Evolutionary conservation across 192 early-diverging fungal genomes (phyloP), one percentile per base, ranked within the genome.

Genomic region (Entophlyctis luteolus): DNA sequence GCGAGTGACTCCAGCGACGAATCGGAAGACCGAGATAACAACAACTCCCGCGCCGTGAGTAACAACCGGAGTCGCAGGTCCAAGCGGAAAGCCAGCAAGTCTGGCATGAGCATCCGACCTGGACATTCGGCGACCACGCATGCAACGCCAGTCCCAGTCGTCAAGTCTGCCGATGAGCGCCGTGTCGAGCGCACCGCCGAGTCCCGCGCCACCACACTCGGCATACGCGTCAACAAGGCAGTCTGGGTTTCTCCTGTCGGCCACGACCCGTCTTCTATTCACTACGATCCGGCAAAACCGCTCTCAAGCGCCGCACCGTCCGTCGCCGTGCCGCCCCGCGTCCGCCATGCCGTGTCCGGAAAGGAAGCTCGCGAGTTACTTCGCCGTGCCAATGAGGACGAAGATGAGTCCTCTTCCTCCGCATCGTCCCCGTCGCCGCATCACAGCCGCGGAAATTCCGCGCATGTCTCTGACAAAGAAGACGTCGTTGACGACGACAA

Each of bases 181-280:
- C 8, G 28, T n/a, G 10, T 22, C 0, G 60, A 63, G 29, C 39
- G 42, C 8, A 48, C 31, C 28, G 57, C 57, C n/a, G 39, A 42
- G n/a, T 8, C 39, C 8, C 39, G 39, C 39, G 39, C 39, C 39
- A 42, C 8, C 8, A 8, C 10, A 14, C 10, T 18, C 6, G 50
- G 50, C 8, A 23, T 14, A 18, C 22, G 10, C 50, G 4, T 16
- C n/a, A 59, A 59, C 22, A 22, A 10, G 10, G 50, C 47, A 3
- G 29, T 20, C 16, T 52, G 63, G 48, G 63, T 66, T 5, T 10
- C 6, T 22, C 63, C 63, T 14, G 52, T 66, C 34, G 63, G 63
- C 35, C 63, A 66, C 35, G 50, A 66, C 28, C 31, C 50, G 0
- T 12, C 48, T 10, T 23, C 49, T 22, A 22, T 66, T n/a, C 39